Evolutionary conservation across 768 basidiomycete genomes (phyloP).

Genomic region (Leccinum rimulosum): DNA sequence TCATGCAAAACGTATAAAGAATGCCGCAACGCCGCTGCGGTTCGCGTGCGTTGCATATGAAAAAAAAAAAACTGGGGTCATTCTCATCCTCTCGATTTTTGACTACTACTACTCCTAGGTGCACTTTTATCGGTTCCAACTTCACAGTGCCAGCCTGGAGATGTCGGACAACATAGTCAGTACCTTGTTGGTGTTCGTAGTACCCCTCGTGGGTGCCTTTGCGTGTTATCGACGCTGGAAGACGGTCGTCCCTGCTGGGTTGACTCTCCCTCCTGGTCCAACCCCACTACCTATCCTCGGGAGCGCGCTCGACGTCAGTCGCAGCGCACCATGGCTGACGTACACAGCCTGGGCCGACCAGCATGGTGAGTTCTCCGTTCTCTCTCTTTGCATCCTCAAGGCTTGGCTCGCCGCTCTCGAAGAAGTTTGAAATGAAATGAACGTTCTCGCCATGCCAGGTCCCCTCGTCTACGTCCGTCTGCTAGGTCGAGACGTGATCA

Average conservation of each 20-base stretch:
- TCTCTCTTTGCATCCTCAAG: too few species aligned
- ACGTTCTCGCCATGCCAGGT: not conserved
- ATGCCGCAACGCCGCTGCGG: too few species aligned
- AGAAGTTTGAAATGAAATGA: not conserved
- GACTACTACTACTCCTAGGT: too few species aligned
- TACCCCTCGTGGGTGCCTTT: not conserved
- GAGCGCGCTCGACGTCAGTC: slow-evolving; percentile 9
- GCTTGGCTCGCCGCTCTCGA: not conserved
- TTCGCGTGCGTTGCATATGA: too few species aligned
- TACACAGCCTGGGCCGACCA: slow-evolving; percentile 13
- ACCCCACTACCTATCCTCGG: slow-evolving; percentile 11
- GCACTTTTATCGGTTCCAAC: not conserved
- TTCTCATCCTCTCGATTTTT: too few species aligned
- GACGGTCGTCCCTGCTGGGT: not conserved
- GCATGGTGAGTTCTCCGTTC: slow-evolving; percentile 6
- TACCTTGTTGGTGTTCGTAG: not conserved
- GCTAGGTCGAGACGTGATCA: slow-evolving; percentile 4
- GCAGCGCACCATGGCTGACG: slow-evolving; percentile 9
- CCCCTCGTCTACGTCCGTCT: slow-evolving; percentile 2
- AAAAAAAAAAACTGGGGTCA: too few species aligned
- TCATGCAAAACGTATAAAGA: too few species aligned
- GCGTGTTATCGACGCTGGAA: not conserved
- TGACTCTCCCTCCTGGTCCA: slow-evolving; percentile 15
- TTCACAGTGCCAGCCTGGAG: not conserved
- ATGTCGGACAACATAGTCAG: not conserved